phyloP scores from a whole-genome alignment of 495 filamentous ascomycete species.

The Recurvomyces mirabilis region DNA sequence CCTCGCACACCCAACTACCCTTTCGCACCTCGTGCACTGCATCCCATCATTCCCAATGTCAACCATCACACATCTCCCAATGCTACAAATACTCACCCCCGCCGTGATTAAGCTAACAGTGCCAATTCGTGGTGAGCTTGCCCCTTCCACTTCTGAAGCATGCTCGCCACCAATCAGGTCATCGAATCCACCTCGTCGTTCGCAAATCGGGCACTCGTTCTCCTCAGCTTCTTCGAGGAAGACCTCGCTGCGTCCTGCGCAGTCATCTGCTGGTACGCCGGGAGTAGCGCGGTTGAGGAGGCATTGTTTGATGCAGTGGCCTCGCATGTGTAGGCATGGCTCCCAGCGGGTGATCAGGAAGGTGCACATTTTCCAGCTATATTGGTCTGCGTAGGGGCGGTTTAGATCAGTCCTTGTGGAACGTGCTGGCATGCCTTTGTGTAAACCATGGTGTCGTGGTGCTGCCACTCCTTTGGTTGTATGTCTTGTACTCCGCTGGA shows the following conservation, averaged over 20 bases:
- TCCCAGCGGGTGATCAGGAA: slow-evolving; percentile 1
- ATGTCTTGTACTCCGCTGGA: no score
- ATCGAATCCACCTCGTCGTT: no score
- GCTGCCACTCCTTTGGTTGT: no score
- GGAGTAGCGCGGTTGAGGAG: background rate
- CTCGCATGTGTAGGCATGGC: slow-evolving; percentile 8
- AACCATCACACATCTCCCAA: background rate
- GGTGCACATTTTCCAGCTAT: background rate
- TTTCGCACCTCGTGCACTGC: background rate
- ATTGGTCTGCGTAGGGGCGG: background rate
- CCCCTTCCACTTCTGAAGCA: no score
- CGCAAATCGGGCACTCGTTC: slow-evolving; percentile 1
- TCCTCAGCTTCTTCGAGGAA: background rate
- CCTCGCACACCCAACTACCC: background rate
- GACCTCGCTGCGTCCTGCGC: background rate
- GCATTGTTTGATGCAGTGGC: slow-evolving; percentile 6
- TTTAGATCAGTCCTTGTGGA: background rate
- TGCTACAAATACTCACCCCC: background rate
- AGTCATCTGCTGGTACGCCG: background rate
- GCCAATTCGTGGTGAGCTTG: no score
- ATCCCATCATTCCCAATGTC: background rate
- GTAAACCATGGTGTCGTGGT: no score
- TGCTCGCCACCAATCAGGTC: no score
- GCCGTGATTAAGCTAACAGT: background rate
- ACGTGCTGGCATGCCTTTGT: background rate